Conservation (phyloP, 768 basidiomycete genomes). For the Cystobasidium ongulense region DNA sequence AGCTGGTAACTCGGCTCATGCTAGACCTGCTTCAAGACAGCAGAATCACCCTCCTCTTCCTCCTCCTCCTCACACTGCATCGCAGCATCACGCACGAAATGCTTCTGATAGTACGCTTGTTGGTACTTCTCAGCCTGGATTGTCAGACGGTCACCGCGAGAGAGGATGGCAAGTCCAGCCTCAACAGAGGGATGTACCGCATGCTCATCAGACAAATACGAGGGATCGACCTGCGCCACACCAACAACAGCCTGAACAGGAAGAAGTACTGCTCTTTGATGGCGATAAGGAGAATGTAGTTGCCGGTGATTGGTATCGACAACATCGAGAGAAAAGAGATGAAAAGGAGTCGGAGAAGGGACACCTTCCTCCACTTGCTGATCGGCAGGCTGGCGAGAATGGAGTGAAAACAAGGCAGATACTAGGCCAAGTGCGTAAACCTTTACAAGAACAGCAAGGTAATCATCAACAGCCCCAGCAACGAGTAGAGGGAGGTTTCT, state of each 20-base stretch:
- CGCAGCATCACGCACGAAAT: background rate
- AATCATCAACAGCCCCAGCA: no score
- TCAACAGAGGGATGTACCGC: background rate
- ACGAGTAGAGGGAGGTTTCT: background rate
- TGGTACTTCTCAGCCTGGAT: background rate
- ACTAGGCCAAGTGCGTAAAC: background rate
- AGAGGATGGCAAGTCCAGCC: background rate
- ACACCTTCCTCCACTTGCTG: background rate
- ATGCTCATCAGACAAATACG: background rate
- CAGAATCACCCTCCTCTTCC: no score
- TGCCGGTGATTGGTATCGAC: conserved; percentile 7
- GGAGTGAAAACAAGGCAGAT: background rate
- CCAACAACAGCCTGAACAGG: background rate
- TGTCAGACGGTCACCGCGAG: background rate
- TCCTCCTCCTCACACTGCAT: no score
- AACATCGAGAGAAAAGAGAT: background rate
- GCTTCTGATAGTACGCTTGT: background rate
- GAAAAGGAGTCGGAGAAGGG: background rate
- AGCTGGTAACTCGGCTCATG: background rate
- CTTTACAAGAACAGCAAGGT: background rate
- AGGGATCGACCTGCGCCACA: background rate
- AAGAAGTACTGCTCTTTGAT: background rate
- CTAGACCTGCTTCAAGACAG: background rate
- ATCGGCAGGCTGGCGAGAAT: background rate
- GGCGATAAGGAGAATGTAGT: background rate